phyloP scores from a whole-genome alignment of 2,329 filamentous ascomycete genomes.

The Fusarium albosuccineum region DNA sequence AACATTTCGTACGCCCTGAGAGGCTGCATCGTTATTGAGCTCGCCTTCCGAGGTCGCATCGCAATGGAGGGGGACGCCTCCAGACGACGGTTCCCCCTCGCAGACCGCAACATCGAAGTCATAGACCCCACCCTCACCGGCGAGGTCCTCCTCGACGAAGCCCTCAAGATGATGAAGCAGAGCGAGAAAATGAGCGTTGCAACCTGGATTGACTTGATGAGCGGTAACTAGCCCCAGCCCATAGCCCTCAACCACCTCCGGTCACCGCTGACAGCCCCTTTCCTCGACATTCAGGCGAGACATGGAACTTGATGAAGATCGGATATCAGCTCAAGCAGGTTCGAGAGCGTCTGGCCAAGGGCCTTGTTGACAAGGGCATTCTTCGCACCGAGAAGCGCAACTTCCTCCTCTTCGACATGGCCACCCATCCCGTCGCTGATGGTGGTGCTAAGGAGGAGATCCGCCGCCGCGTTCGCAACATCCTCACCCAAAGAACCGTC shows the following conservation, averaged over 20 bases:
- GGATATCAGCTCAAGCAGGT: conserved; percentile 99
- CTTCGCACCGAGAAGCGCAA: conserved; percentile 99
- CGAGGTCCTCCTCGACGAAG: conserved; percentile 96
- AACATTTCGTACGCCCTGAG: conserved; percentile 98
- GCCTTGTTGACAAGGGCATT: conserved; percentile 98
- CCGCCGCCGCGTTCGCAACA: conserved; percentile 88
- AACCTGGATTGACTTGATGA: conserved; percentile 99
- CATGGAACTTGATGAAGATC: conserved; percentile 99
- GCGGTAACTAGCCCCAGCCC: conserved; percentile 70
- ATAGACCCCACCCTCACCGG: conserved; percentile 96
- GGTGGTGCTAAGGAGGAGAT: conserved; percentile 98
- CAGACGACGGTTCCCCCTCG: conserved; percentile 89
- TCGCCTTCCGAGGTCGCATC: conserved; percentile 94
- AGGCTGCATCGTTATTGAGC: conserved; percentile 97
- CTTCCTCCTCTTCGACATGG: conserved; percentile 99
- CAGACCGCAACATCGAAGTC: conserved; percentile 95
- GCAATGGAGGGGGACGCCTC: conserved; percentile 98
- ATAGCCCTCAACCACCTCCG: conserved; percentile 22
- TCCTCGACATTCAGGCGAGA: conserved; percentile 78
- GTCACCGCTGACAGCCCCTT: conserved; percentile 34
- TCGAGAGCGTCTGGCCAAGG: conserved; percentile 95
- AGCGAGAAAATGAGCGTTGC: conserved; percentile 99
- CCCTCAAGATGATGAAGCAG: conserved; percentile 99
- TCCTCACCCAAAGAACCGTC: conserved; percentile 93
- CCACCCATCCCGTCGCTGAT: conserved; percentile 96